Conservation (phyloP, 768 basidiomycete species). For the Gyrodon lividus region DNA sequence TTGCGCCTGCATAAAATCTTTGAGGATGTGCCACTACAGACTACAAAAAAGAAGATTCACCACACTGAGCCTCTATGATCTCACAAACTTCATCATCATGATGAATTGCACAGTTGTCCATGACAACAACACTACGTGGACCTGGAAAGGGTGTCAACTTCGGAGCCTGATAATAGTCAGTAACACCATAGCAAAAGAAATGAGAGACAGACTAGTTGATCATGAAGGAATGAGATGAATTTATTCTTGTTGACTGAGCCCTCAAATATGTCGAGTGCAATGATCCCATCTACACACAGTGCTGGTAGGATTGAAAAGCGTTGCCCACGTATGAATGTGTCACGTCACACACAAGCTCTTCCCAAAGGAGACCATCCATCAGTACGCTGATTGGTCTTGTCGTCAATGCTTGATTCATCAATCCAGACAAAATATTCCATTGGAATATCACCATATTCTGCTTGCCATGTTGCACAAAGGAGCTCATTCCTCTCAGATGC, state of each 20-base stretch:
- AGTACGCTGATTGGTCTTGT: background rate
- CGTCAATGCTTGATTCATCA: background rate
- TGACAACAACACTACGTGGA: constrained; percentile 34
- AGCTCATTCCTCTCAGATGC: background rate
- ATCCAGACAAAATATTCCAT: background rate
- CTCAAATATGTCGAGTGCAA: background rate
- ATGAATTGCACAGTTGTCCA: constrained; percentile 43
- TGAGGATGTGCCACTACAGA: background rate
- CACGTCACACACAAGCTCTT: background rate
- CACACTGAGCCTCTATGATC: constrained; percentile 26
- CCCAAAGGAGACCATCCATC: background rate
- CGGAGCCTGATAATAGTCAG: constrained; percentile 16
- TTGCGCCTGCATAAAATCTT: constrained; percentile 16
- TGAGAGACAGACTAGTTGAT: background rate
- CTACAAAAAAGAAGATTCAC: background rate
- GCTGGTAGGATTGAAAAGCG: background rate
- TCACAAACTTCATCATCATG: constrained; percentile 35
- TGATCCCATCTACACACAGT: background rate
- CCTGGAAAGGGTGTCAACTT: constrained; percentile 36
- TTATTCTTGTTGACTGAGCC: background rate
- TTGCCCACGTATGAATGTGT: background rate
- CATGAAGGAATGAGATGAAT: background rate
- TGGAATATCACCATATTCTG: background rate
- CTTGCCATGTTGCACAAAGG: background rate
- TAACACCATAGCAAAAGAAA: background rate